Base-by-base conservation (phyloP, 1,139 yeast genomes). In the Suhomyces taliae region DNA sequence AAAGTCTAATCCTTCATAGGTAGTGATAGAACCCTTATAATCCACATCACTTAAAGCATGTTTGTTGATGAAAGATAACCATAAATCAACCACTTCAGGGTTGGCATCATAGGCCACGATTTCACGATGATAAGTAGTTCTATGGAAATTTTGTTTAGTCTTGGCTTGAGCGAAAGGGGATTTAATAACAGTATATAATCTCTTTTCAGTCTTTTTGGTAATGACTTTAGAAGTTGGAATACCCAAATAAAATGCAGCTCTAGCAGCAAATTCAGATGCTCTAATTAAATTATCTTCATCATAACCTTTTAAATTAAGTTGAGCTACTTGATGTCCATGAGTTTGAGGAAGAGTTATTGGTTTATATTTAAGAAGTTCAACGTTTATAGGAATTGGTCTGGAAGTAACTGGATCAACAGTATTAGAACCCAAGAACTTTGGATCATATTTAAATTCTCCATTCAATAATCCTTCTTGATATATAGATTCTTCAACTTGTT, bases 131-230 rank as follows among this genome's bases (percentile, higher is more conserved):
- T 82, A 89, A 0, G 98, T 93, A 45, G 82, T 79, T 71, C 98
- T 83, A 71, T 89, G 89, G 71, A 89, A 93, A 73, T 93, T 93
- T 70, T 93, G 97, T 70, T 93, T 93, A 8, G 95, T 80, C 65
- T 91, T 91, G 45, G 98, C 96, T 63, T 89, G 95, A 33, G 89
- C 97, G 65, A 93, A 93, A 1, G 98, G 98, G 5, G 97, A 85
- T 64, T 87, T 82, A 58, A 87, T 90, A 46, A 93, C 97, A 0
- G 99, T 93, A 88, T 96, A 93, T 57, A 90, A 82, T 54, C 77
- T 61, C 57, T 72, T 73, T 67, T 91, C 95, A 41, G 88, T 82
- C 63, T 83, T 85, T 24, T 82, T 77, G 33, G 87, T 85, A 51
- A 85, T 66, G 24, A 74, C 62, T 33, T 60, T 59, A 6, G 72